Percentiles rank a stretch among this genome's conserved stretches.
phyloP scores from a whole-genome alignment of 805 yeast genomes.

The Starmerella khaoyaiensis region DNA sequence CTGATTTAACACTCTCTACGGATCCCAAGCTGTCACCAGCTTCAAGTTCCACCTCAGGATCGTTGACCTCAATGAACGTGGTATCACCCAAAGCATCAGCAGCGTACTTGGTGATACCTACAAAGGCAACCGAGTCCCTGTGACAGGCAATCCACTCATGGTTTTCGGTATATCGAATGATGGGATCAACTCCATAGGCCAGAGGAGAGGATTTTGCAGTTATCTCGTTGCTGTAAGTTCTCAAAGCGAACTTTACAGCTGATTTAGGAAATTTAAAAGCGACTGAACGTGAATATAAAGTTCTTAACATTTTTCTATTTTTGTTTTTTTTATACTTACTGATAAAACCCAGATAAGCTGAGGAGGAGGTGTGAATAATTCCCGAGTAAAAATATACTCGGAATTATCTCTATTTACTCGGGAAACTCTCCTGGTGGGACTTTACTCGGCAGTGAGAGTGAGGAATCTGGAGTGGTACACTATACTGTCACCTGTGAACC shows the following conservation, averaged over 20 bases:
- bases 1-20: conserved; percentile 88
- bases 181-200: conserved; percentile 24
- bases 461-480: too few species aligned
- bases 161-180: conserved; percentile 53
- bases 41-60: conserved; percentile 45
- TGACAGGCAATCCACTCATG: conserved; percentile 93
- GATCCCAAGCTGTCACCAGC: conserved; percentile 81
- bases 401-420: too few species aligned
- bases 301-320: conserved; percentile 2
- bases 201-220: conserved; percentile 23
- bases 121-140: conserved; percentile 62
- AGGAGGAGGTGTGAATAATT: too few species aligned
- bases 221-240: conserved; percentile 25
- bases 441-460: too few species aligned
- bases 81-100: conserved; percentile 96
- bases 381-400: too few species aligned
- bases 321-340: too few species aligned
- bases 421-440: too few species aligned
- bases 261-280: background rate
- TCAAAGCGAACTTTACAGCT: background rate
- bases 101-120: conserved; percentile 91
- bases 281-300: conserved; percentile 1
- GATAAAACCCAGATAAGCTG: too few species aligned
- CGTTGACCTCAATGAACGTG: conserved; percentile 84
- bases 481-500: too few species aligned